These are phyloP conservation scores for Jaltomata sinuosa DNA, from an alignment of 257 asterid genomes.

Conservation along the genomic window DNA sequence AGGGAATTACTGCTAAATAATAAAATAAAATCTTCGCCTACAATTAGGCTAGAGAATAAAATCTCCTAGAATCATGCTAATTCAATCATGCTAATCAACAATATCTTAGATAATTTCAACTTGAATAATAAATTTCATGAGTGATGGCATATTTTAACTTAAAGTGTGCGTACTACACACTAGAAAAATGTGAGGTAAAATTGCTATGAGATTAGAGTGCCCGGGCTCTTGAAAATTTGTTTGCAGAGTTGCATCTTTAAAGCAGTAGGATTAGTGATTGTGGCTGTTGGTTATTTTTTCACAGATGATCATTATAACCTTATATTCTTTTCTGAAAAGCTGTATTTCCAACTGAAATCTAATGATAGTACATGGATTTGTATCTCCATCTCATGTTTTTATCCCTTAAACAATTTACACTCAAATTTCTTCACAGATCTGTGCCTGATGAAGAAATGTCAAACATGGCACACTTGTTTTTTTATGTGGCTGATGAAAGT, in stretches of 20 bases:
- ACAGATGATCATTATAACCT: background rate
- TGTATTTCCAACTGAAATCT: background rate
- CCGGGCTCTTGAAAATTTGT: background rate
- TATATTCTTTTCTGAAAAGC: background rate
- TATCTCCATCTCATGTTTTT: background rate
- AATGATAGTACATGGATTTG: background rate
- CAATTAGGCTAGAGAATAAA: background rate
- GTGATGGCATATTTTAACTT: background rate
- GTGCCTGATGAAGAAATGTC: slow-evolving; percentile 41
- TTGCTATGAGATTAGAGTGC: background rate
- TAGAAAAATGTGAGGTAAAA: background rate
- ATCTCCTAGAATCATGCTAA: background rate
- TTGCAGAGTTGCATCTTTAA: background rate
- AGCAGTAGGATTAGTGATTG: background rate
- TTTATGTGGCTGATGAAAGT: slow-evolving; percentile 92
- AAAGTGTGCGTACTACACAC: background rate
- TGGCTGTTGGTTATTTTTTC: background rate
- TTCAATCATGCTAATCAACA: background rate
- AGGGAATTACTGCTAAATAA: background rate
- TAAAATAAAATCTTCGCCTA: background rate
- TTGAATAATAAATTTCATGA: background rate
- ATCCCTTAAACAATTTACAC: slow-evolving; percentile 7
- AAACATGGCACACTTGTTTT: slow-evolving; percentile 63
- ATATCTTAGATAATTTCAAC: background rate
- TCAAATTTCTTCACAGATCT: slow-evolving; percentile 16